Evolutionary conservation across 208 protist species (phyloP).

Genomic region (Leishmania braziliensis): DNA sequence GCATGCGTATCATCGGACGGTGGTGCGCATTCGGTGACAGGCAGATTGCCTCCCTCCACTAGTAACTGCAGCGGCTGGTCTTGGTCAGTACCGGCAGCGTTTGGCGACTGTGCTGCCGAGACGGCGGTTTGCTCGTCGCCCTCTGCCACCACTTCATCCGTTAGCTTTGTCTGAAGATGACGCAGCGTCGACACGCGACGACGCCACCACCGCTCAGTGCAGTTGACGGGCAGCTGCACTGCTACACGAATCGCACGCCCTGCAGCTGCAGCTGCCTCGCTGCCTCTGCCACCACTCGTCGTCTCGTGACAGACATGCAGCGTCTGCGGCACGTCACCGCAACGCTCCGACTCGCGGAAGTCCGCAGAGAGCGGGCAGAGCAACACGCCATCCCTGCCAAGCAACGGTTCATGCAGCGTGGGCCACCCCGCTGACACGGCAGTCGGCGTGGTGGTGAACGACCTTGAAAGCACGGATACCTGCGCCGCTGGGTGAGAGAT

Average conservation of each 20-base stretch:
- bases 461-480: background rate
- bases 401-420: constrained; percentile 51
- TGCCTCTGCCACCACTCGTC: background rate
- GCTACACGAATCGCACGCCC: constrained; percentile 21
- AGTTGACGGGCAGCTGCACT: constrained; percentile 22
- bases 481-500: background rate
- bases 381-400: constrained; percentile 55
- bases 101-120: background rate
- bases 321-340: background rate
- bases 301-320: no score
- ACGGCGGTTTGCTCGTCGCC: constrained; percentile 3
- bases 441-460: background rate
- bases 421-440: constrained; percentile 47
- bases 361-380: constrained; percentile 42
- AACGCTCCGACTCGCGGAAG: constrained; percentile 27
- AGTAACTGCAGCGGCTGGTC: background rate
- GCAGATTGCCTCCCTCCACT: background rate
- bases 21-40: background rate
- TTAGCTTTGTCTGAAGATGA: constrained; percentile 1
- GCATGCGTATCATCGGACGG: background rate
- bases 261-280: background rate
- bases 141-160: constrained; percentile 14
- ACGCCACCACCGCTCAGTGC: constrained; percentile 21
- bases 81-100: background rate
- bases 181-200: constrained; percentile 16